Evolutionary conservation across 495 filamentous ascomycete species (phyloP), one percentile per base, ranked within the genome.

Genomic region (Corynascus novoguineensis): DNA sequence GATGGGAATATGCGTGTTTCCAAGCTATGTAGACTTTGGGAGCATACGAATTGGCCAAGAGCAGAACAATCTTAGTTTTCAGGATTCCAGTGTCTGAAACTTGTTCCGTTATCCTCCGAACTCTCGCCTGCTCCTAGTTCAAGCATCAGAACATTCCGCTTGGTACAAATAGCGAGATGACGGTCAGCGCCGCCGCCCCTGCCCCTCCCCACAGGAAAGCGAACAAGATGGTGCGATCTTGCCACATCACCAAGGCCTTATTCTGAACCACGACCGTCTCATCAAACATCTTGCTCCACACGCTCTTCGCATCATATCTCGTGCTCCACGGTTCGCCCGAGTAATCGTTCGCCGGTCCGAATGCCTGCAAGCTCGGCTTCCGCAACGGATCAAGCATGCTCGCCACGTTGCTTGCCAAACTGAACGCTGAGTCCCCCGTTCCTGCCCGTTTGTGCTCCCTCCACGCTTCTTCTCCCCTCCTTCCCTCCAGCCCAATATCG

Each of bases 281-380:
- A 52, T 84, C 83, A 64, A 87, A 85, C 48, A 88, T 63, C 70
- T 81, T 86, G 35, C 80, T 72, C 60, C 81, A 57, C 49, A 86
- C 25, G 50, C 79, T 78, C 60, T 81, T 78, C 59, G 74, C 74
- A 40, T 77, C 66, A 67, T 89, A 86, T 67, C 72, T 41, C 81
- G 71, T 84, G 85, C 86, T 3, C 80, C 47, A 50, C 47, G 7
- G 0, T 19, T 35, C 47, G 4, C 29, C 31, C 17, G 80, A 76
- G 58, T 77, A 85, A 54, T 77, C 77, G 58, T 87, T 87, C 56
- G 61, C 67, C 19, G 73, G 71, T 24, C 68, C 71, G 22, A 83
- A 58, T 12, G 64, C 74, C 35, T 82, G 78, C 48, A 78, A 60
- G 3, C 75, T 79, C 19, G 65, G 40, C 57, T 77, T 79, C 53